Conservation (phyloP, 164 flowering plant species). For the Tetracentron sinense region DNA sequence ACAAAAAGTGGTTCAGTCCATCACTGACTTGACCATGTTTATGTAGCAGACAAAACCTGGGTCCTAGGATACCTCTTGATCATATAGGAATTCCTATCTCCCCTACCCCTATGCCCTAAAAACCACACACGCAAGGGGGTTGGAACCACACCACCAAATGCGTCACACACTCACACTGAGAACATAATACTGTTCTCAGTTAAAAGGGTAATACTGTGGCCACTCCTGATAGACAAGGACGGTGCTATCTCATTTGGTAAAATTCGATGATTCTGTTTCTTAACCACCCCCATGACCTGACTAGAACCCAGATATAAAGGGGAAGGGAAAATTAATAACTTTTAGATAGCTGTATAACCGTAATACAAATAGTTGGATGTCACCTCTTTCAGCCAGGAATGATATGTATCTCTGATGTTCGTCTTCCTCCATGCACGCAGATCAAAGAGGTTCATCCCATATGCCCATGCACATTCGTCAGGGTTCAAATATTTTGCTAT, state of each 20-base stretch:
- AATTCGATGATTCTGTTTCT: too few species aligned
- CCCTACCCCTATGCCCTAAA: too few species aligned
- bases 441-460: constrained; percentile 98
- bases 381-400: constrained; percentile 94
- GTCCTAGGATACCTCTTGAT: too few species aligned
- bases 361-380: not conserved
- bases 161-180: not conserved
- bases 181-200: too few species aligned
- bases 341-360: not conserved
- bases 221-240: too few species aligned
- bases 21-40: not conserved
- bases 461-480: constrained; percentile 99
- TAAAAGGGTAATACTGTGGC: too few species aligned
- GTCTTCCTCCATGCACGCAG: constrained; percentile 89
- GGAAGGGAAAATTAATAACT: too few species aligned
- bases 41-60: not conserved
- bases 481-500: constrained; percentile 72
- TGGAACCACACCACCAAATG: not conserved
- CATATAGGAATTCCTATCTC: not conserved
- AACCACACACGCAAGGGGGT: constrained; percentile 17
- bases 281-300: too few species aligned
- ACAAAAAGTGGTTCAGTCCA: not conserved
- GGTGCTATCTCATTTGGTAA: too few species aligned
- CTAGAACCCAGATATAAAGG: too few species aligned
- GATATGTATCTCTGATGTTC: constrained; percentile 79